Evolutionary conservation across 2,329 filamentous ascomycete species (phyloP).

Genomic region (Xylaria sp.): DNA sequence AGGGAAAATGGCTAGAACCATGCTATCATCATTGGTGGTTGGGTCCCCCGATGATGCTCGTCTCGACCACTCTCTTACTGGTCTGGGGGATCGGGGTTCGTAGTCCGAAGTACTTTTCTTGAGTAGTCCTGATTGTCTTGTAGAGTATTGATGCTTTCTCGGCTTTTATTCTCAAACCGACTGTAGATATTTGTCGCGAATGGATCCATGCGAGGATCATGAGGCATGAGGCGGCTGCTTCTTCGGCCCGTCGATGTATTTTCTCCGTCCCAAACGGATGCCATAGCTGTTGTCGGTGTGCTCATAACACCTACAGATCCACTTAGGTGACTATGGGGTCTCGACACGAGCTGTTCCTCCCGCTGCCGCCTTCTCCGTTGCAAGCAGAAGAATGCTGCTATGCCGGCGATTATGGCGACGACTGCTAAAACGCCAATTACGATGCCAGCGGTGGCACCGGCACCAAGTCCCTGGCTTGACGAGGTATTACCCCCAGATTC

Average conservation of each 20-base stretch:
- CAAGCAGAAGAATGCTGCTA: slow-evolving; percentile 51
- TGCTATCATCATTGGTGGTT: slow-evolving; percentile 43
- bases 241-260: slow-evolving; percentile 52
- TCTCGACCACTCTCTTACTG: slow-evolving; percentile 30
- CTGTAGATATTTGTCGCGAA: slow-evolving; percentile 63
- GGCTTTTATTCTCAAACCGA: slow-evolving; percentile 60
- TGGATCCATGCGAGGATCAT: slow-evolving; percentile 68
- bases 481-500: slow-evolving; percentile 10
- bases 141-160: slow-evolving; percentile 67
- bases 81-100: slow-evolving; percentile 62
- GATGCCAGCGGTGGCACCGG: slow-evolving; percentile 37
- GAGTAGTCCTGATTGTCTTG: slow-evolving; percentile 71
- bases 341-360: slow-evolving; percentile 50
- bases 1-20: slow-evolving; percentile 35
- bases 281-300: slow-evolving; percentile 53
- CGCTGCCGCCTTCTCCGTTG: slow-evolving; percentile 51
- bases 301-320: slow-evolving; percentile 57
- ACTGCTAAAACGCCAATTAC: slow-evolving; percentile 40
- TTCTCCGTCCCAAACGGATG: slow-evolving; percentile 46
- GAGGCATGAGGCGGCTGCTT: slow-evolving; percentile 60
- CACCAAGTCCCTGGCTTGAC: slow-evolving; percentile 30
- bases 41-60: slow-evolving; percentile 22
- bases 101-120: slow-evolving; percentile 65
- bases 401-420: slow-evolving; percentile 33
- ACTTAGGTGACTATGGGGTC: slow-evolving; percentile 54